These are phyloP conservation scores for Murraya paniculata DNA, from an alignment of 345 rosid genomes.

Conservation along the genomic window DNA sequence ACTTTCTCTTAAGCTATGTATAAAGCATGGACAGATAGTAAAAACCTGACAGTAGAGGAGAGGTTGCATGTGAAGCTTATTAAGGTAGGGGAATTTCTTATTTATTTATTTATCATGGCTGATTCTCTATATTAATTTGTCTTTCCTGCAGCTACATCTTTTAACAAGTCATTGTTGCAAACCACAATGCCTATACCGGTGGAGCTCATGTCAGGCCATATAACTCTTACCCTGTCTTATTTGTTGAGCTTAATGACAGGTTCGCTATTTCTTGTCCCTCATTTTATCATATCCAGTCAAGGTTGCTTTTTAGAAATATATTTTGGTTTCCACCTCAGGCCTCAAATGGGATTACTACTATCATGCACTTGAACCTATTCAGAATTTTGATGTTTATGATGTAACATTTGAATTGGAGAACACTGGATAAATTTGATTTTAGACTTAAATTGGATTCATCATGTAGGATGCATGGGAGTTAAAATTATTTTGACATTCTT, in stretches of 20 bases:
- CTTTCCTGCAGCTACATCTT: slow-evolving; percentile 67
- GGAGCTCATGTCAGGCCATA: slow-evolving; percentile 40
- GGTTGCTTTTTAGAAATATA: not conserved
- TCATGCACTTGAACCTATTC: not conserved
- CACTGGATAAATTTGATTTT: not conserved
- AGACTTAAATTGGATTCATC: no score
- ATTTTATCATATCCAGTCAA: not conserved
- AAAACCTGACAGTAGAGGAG: no score
- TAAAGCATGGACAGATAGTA: not conserved
- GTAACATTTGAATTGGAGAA: not conserved
- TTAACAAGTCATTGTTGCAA: slow-evolving; percentile 47
- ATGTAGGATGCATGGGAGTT: no score
- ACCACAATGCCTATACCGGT: slow-evolving; percentile 40
- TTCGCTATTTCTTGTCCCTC: slow-evolving; percentile 20
- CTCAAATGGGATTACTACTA: not conserved
- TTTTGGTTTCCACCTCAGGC: not conserved
- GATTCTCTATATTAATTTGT: not conserved
- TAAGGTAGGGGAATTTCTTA: no score
- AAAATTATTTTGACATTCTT: not conserved
- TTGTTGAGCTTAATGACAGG: slow-evolving; percentile 51
- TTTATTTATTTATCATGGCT: no score
- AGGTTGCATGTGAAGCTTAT: no score
- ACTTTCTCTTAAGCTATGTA: not conserved
- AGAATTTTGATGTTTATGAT: not conserved
- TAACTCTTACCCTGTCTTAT: slow-evolving; percentile 23